A percentile compares a stretch with the other conserved stretches of the same genome.
Conservation (phyloP, 2,329 filamentous ascomycete species). For the Thielaviopsis cerberus region DNA sequence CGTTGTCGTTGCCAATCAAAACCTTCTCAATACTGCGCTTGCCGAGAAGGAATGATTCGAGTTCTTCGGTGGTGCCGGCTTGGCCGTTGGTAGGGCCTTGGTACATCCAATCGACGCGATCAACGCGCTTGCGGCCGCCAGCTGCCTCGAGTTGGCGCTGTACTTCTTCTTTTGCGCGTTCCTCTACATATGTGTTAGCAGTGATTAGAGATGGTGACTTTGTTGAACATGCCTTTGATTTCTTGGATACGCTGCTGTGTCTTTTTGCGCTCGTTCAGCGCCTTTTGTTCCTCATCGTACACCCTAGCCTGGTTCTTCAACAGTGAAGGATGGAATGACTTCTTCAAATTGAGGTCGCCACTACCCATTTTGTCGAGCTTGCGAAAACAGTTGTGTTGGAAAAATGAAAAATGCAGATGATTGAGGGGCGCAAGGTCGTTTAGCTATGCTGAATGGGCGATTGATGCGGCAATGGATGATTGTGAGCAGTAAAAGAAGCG, state of each 20-base stretch:
- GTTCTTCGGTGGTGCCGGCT: constrained; percentile 65
- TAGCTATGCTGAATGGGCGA: no score
- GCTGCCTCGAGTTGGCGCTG: constrained; percentile 76
- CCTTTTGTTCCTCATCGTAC: constrained; percentile 81
- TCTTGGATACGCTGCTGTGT: constrained; percentile 84
- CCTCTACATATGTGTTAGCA: constrained; percentile 31
- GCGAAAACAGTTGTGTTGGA: background rate
- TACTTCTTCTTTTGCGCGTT: constrained; percentile 79
- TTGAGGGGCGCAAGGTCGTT: no score
- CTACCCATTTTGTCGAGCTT: constrained; percentile 53
- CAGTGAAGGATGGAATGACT: constrained; percentile 82
- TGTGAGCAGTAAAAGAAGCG: no score
- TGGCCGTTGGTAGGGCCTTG: constrained; percentile 64
- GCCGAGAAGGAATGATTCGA: constrained; percentile 80
- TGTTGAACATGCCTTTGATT: constrained; percentile 33
- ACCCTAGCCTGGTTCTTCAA: constrained; percentile 81
- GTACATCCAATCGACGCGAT: constrained; percentile 98
- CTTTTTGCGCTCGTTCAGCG: constrained; percentile 83
- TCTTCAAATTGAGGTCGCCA: constrained; percentile 87
- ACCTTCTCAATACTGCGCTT: constrained; percentile 76
- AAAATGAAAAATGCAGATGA: background rate
- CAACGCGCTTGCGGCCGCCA: constrained; percentile 59
- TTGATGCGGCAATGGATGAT: no score
- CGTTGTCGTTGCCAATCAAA: constrained; percentile 61
- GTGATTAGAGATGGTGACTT: background rate